Evolutionary conservation across 257 asterid species (phyloP).

Genomic region (Oldenlandia corymbosa): DNA sequence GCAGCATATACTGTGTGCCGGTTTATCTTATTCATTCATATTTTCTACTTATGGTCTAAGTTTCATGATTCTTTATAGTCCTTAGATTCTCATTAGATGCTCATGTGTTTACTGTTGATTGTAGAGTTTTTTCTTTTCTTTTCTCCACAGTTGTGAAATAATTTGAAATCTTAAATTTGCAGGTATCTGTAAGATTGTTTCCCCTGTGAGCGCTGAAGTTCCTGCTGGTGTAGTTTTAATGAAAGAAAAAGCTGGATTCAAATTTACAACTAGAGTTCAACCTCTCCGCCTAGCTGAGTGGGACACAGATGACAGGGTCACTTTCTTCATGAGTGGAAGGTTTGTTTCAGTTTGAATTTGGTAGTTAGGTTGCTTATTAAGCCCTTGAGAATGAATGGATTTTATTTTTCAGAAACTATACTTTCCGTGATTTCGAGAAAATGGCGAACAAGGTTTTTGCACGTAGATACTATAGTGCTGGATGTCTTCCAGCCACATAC

Average conservation of each 20-base stretch:
- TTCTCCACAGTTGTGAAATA: neutral
- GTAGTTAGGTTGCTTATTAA: conserved; percentile 18
- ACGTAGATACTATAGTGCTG: conserved; percentile 83
- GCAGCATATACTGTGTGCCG: too few species aligned
- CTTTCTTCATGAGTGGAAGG: conserved; percentile 97
- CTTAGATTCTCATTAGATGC: neutral
- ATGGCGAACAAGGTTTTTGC: conserved; percentile 96
- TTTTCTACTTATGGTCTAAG: too few species aligned
- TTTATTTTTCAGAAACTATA: conserved; percentile 68
- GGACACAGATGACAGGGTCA: conserved; percentile 83
- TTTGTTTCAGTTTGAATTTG: conserved; percentile 24
- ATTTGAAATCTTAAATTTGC: neutral
- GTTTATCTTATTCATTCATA: too few species aligned
- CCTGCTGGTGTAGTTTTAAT: conserved; percentile 93
- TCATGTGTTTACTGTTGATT: neutral
- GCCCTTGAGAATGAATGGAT: conserved; percentile 24
- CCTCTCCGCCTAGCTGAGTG: conserved; percentile 98
- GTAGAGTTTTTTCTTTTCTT: neutral
- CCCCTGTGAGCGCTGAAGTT: conserved; percentile 86
- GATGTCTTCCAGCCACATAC: conserved; percentile 82
- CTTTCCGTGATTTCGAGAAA: conserved; percentile 97
- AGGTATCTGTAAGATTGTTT: conserved; percentile 95
- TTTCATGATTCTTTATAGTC: too few species aligned
- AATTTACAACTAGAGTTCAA: conserved; percentile 94
- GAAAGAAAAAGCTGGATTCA: conserved; percentile 86